Evolutionary conservation across 768 basidiomycete genomes (phyloP), one percentile per base, ranked within the genome.

Genomic region (Gelatoporia subvermispora): DNA sequence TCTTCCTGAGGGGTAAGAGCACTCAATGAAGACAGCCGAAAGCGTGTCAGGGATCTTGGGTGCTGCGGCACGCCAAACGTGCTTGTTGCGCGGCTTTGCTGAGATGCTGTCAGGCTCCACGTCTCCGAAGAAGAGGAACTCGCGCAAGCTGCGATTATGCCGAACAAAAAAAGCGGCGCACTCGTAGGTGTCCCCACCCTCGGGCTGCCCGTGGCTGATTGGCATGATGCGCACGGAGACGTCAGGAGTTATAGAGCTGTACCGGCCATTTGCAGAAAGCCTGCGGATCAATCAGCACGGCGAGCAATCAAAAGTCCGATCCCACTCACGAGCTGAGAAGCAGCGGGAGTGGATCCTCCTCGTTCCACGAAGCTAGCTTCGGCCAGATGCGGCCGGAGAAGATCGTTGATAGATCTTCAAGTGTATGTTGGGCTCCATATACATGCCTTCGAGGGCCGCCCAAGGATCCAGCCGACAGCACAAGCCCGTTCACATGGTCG

Each of bases 61-160:
- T 4, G 93, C 93, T 0, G 92, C 93, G 22, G 73, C 77, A 35
- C 76, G 77, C 95, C 94, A 97, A 41, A 98, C 83, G 36, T 73
- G 66, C 22, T 73, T 71, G 35, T 84, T 94, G 43, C 70, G 74
- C 4, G 85, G 84, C 13, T 68, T 65, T 15, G 60, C n/a, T 5
- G 87, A 75, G 41, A 93, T 57, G 43, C 78, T 77, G 68, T 94
- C 91, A 8, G 91, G 89, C 60, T 94, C 91, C 51, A 96, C 85
- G 66, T 95, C 93, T 0, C 95, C 95, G 57, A 96, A 95, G 68
- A 97, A 97, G 34, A 97, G 72, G 55, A 97, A 84, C 64, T 95
- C 89, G 41, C 71, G 75, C 1, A 64, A 65, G 28, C 75, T 73
- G 16, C 74, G 67, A 44, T 88, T 74, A 55, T 87, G 78, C 13